Conservation (phyloP, 1,284 basidiomycete species). For the Meripilus lineatus region DNA sequence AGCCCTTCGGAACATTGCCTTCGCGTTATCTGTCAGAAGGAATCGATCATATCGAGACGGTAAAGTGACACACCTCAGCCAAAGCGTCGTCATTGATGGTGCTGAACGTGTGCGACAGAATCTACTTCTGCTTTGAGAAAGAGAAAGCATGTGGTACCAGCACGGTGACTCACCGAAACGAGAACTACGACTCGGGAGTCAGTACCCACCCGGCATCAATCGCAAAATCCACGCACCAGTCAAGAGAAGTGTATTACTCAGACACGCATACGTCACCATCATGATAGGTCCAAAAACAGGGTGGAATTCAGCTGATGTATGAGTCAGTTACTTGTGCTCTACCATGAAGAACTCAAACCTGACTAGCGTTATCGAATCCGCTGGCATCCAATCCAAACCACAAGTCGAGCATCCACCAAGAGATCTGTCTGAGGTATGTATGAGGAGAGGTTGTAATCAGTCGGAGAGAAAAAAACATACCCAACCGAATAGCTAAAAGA, state of each 20-base stretch:
- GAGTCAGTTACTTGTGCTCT: conserved; percentile 3
- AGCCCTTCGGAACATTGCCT: conserved; percentile 91
- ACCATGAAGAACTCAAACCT: conserved; percentile 25
- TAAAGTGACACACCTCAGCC: conserved; percentile 60
- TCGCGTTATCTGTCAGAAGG: no score
- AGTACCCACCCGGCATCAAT: conserved; percentile 7
- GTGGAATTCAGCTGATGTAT: conserved; percentile 63
- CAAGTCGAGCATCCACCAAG: conserved; percentile 88
- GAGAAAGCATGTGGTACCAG: conserved; percentile 15
- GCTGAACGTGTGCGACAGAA: conserved; percentile 90
- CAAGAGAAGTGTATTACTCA: conserved; percentile 83
- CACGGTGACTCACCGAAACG: conserved; percentile 58
- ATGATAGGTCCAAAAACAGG: conserved; percentile 80
- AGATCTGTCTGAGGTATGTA: conserved; percentile 48
- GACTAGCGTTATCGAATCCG: conserved; percentile 76
- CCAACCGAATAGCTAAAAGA: conserved; percentile 40
- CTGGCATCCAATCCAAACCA: conserved; percentile 89
- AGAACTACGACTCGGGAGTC: conserved; percentile 43
- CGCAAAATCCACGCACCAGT: conserved; percentile 48
- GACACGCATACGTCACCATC: conserved; percentile 82
- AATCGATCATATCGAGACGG: conserved; percentile 3
- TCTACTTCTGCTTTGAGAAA: conserved; percentile 41
- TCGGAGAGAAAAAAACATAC: conserved; percentile 22
- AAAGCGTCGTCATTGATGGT: conserved; percentile 88
- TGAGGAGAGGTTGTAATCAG: conserved; percentile 5